These are phyloP conservation scores for Pleurotus citrinopileatus DNA, from an alignment of 768 basidiomycete species.

Conservation along the genomic window DNA sequence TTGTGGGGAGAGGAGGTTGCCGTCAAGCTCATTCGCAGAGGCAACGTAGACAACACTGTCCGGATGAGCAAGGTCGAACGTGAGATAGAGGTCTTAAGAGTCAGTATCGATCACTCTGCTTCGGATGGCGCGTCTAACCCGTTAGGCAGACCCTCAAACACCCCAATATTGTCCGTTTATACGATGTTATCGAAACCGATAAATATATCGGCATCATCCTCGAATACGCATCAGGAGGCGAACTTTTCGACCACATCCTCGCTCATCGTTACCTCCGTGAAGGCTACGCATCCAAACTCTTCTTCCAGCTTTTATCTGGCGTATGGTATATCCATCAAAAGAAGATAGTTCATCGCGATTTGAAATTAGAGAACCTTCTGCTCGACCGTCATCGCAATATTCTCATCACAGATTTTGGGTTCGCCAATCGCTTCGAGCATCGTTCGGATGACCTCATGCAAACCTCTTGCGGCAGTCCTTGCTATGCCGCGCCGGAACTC, in stretches of 20 bases:
- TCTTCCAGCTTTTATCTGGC: slow-evolving; percentile 96
- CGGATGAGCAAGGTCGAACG: slow-evolving; percentile 95
- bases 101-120: slow-evolving; percentile 35
- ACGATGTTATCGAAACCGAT: slow-evolving; percentile 99
- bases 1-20: slow-evolving; percentile 98
- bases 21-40: slow-evolving; percentile 92
- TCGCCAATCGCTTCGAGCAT: slow-evolving; percentile 96
- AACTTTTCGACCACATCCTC: slow-evolving; percentile 98
- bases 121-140: slow-evolving; percentile 16
- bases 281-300: slow-evolving; percentile 90
- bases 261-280: slow-evolving; percentile 96
- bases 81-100: slow-evolving; percentile 96
- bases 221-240: slow-evolving; percentile 97
- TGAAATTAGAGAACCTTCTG: slow-evolving; percentile 97
- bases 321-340: slow-evolving; percentile 99
- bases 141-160: slow-evolving; percentile 79
- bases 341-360: slow-evolving; percentile 98
- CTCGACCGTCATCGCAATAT: slow-evolving; percentile 97
- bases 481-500: slow-evolving; percentile 97
- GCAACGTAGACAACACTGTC: slow-evolving; percentile 83
- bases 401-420: slow-evolving; percentile 99
- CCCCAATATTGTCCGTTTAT: slow-evolving; percentile 96
- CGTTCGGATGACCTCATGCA: slow-evolving; percentile 95
- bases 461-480: slow-evolving; percentile 94
- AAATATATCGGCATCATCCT: slow-evolving; percentile 99